Base-by-base conservation (phyloP, 306 rosid genomes). In the Macrotyloma uniflorum region DNA sequence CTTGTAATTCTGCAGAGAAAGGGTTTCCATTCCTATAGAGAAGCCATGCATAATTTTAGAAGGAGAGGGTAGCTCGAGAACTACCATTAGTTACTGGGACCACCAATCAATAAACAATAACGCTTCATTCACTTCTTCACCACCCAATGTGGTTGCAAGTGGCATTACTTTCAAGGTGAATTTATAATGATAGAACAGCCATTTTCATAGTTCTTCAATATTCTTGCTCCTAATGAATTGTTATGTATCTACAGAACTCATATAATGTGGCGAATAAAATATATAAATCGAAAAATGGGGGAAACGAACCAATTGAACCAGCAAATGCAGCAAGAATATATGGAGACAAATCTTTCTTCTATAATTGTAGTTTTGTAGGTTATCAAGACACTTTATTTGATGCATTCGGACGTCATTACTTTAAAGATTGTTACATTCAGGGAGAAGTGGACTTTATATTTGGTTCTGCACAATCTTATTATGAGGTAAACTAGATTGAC, bases 321-420 rank as follows among this genome's bases (percentile, higher is more conserved):
- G 90, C 86, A 3, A 0, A 67, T 7, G 86, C 88, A 11, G 85
- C 30, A 54, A 8, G 5, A 54, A 3, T 32, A 32, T 32, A 32
- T 72, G 32, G 62, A 22, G 62, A 55, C 33, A 55, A 55, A 23
- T 9, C 16, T 55, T 9, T 55, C 11, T 22, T 54, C 32, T 54
- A 2, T 3, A 54, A 4, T 5, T 54, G 62, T 22, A 4, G 16
- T 20, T 54, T 54, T 47, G 0, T 67, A 12, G 86, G 88, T 38
- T 71, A 74, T 71, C 90, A 87, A 71, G 90, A 87, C 42, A 84
- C 86, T 0, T 49, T 87, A 12, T 79, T 79, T 79, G 85, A 84
- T 40, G 72, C 6, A 6, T 0, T 2, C 0, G 0, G 86, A 8
- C 79, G 86, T 3, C 88, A 87, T 79, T 82, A 47, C 0, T 47